Base-by-base conservation (phyloP, 2,329 filamentous ascomycete genomes). In the Phialophora tarda region DNA sequence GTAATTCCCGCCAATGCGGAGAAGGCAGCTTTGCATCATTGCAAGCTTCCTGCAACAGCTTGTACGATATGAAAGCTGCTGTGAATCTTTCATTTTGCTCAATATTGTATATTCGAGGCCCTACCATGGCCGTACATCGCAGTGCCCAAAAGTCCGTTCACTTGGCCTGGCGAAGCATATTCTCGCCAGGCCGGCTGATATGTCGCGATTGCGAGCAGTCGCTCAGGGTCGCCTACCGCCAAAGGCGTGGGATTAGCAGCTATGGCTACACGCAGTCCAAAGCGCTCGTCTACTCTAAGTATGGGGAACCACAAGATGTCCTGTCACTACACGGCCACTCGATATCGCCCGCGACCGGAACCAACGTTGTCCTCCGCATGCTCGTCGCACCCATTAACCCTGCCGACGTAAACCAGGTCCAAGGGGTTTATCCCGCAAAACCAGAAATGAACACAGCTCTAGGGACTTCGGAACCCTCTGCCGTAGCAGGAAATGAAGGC, bases 331-430 rank as follows among this genome's bases (percentile, higher is more conserved):
- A 83, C 71, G 79, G 79, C 32, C 80, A 83, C 71, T 83, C 82
- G 8, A 81, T 83, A 62, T 81, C 81, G 5, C 76, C 82, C 8
- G 81, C 81, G 4, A 75, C 81, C 69, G 89, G 91, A 56, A 81
- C 85, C 63, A 82, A 85, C 69, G 81, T 96, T 72, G 93, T 94
- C 62, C 83, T 99, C 67, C 92, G 92, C 78, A 89, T 95, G 74
- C 91, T 99, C 74, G 91, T 93, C 34, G 88, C 93, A 0, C 92
- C 95, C 64, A 92, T 99, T 78, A 99, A 99, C 82, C 95, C 95
- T 26, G 93, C 95, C 75, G 95, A 99, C 81, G 91, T 99, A 79
- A 99, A 99, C 83, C 94, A 94, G 74, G 91, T 99, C 75, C 95
- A 99, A 82, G 95, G 95, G 71, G 93, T 94, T 3, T 99, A 99